phyloP scores from a whole-genome alignment of 1,284 basidiomycete species.

The Chondrostereum purpureum region DNA sequence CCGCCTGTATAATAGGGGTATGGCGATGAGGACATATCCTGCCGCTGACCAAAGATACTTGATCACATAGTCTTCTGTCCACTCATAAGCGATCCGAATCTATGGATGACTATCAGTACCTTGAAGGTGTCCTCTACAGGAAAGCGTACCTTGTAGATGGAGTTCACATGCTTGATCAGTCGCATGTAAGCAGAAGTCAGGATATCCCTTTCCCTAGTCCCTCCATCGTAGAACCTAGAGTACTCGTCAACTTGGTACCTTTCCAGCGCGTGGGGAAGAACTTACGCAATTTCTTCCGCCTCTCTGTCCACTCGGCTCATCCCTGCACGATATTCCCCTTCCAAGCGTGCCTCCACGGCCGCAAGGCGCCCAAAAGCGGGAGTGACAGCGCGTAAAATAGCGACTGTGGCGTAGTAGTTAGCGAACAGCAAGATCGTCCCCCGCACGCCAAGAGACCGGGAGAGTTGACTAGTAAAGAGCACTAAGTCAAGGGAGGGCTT shows the following conservation, averaged over 20 bases:
- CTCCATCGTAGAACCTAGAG: constrained; percentile 86
- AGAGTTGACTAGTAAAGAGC: constrained; percentile 91
- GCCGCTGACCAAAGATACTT: constrained; percentile 92
- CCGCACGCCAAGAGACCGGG: constrained; percentile 75
- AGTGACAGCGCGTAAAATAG: constrained; percentile 80
- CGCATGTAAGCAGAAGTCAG: constrained; percentile 75
- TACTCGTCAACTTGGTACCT: background rate
- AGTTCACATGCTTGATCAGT: constrained; percentile 85
- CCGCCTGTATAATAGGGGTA: constrained; percentile 72
- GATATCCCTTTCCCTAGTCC: constrained; percentile 78
- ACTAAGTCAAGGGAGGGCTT: constrained; percentile 91
- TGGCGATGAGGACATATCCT: constrained; percentile 84
- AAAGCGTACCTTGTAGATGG: constrained; percentile 73
- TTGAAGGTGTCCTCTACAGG: background rate
- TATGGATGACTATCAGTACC: constrained; percentile 24
- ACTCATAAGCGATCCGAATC: constrained; percentile 81
- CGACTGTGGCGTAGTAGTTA: constrained; percentile 84
- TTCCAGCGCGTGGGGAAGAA: constrained; percentile 14
- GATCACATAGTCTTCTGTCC: constrained; percentile 92
- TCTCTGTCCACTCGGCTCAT: constrained; percentile 87
- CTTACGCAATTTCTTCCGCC: constrained; percentile 88
- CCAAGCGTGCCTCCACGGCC: constrained; percentile 79
- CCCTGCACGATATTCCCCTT: constrained; percentile 89
- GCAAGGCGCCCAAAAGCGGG: constrained; percentile 93
- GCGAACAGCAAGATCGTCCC: constrained; percentile 76